Evolutionary conservation across 1,284 basidiomycete genomes (phyloP).

Genomic region (Cystobasidiaceae sp.): DNA sequence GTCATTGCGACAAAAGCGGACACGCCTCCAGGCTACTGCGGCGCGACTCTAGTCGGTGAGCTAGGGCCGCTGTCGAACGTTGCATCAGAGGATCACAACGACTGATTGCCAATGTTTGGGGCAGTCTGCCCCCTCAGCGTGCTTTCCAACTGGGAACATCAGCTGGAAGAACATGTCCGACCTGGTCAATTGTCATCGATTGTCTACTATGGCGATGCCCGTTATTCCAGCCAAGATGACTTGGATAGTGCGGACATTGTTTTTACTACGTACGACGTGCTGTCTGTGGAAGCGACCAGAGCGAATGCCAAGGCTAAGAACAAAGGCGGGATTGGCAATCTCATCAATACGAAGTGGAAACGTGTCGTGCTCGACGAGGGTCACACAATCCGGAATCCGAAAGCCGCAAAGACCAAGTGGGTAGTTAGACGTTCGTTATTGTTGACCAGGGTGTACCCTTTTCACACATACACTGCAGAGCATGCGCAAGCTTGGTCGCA

Average conservation of each 20-base stretch:
- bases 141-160: constrained; percentile 84
- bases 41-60: constrained; percentile 67
- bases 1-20: constrained; percentile 69
- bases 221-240: constrained; percentile 57
- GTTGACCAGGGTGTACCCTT: neutral
- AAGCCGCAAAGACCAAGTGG: constrained; percentile 54
- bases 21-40: constrained; percentile 55
- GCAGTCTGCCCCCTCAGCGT: constrained; percentile 82
- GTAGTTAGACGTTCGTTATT: constrained; percentile 41
- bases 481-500: constrained; percentile 27
- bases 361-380: constrained; percentile 82
- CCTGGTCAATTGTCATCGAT: constrained; percentile 56
- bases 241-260: constrained; percentile 69
- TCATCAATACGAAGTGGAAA: constrained; percentile 76
- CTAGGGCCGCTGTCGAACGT: constrained; percentile 33
- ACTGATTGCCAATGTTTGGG: constrained; percentile 6
- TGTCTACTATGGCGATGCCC: constrained; percentile 62
- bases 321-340: constrained; percentile 41
- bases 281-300: constrained; percentile 40
- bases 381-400: constrained; percentile 75
- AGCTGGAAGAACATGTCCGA: constrained; percentile 54
- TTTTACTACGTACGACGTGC: constrained; percentile 81
- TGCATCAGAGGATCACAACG: neutral
- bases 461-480: neutral
- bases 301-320: constrained; percentile 32